phyloP scores from a whole-genome alignment of 2,329 filamentous ascomycete species.

The Arthrobotrys sphaeroides region DNA sequence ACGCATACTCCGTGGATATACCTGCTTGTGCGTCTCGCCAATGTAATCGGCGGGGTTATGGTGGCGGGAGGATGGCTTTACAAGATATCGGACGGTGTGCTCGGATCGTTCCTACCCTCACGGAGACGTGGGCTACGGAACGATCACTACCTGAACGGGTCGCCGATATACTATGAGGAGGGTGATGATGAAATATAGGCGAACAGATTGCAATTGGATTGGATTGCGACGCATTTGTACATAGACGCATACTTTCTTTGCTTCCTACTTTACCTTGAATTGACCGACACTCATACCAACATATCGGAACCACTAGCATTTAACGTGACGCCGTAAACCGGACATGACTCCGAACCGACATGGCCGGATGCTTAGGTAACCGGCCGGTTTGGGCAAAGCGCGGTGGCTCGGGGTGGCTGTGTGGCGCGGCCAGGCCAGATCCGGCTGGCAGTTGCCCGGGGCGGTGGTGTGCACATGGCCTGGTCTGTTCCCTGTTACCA shows the following conservation, averaged over 20 bases:
- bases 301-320: too few species aligned
- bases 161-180: constrained; percentile 52
- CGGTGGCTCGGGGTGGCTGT: constrained; percentile 8
- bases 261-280: too few species aligned
- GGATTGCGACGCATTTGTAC: not conserved
- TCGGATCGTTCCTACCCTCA: constrained; percentile 58
- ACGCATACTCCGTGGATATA: constrained; percentile 77
- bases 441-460: not conserved
- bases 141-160: constrained; percentile 51
- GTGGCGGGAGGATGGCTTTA: constrained; percentile 95
- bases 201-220: constrained; percentile 2
- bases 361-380: constrained; percentile 13
- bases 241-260: too few species aligned
- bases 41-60: constrained; percentile 87
- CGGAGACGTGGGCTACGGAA: constrained; percentile 38
- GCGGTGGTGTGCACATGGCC: constrained; percentile 24
- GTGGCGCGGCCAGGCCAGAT: constrained; percentile 19
- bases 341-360: constrained; percentile 6
- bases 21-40: constrained; percentile 83
- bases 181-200: constrained; percentile 9
- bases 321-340: constrained; percentile 17
- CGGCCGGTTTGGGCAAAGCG: not conserved
- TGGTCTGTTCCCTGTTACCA: too few species aligned
- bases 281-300: too few species aligned
- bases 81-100: constrained; percentile 80